Conservation (phyloP, 2,329 filamentous ascomycete genomes). For the Coniochaeta sp. region DNA sequence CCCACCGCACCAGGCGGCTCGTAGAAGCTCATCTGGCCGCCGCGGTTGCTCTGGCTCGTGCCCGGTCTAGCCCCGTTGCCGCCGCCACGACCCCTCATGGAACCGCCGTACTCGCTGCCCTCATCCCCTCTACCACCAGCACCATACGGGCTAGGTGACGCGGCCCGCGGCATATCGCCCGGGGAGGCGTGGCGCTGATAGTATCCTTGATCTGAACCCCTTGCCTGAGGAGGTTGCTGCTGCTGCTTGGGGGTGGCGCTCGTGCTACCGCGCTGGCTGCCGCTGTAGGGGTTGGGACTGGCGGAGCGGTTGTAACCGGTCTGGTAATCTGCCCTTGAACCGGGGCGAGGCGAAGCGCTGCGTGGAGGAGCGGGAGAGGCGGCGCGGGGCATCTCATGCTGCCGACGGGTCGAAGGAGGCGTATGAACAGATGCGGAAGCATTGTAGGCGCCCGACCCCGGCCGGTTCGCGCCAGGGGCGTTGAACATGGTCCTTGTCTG, state of each 20-base stretch:
- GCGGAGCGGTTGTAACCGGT: conserved; percentile 20
- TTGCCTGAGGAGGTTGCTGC: conserved; percentile 13
- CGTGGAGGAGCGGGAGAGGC: conserved; percentile 64
- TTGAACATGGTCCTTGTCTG: conserved; percentile 77
- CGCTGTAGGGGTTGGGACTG: conserved; percentile 54
- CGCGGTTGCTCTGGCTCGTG: conserved; percentile 33
- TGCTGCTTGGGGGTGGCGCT: conserved; percentile 14
- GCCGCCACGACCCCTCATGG: neutral
- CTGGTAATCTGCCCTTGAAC: conserved; percentile 39
- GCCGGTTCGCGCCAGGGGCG: conserved; percentile 18
- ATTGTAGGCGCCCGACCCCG: conserved; percentile 28
- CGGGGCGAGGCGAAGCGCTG: conserved; percentile 55
- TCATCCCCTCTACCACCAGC: conserved; percentile 5
- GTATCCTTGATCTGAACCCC: conserved; percentile 42
- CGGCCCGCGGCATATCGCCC: conserved; percentile 35
- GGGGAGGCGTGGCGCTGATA: conserved; percentile 43
- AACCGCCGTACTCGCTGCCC: conserved; percentile 11
- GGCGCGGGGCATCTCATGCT: conserved; percentile 50
- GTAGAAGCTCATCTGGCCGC: conserved; percentile 42
- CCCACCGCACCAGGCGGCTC: conserved; percentile 21
- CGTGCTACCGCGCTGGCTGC: conserved; percentile 22
- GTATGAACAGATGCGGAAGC: conserved; percentile 37
- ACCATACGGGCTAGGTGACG: conserved; percentile 41
- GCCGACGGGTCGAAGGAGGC: conserved; percentile 44
- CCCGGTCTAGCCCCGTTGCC: conserved; percentile 21